Evolutionary conservation across 768 basidiomycete genomes (phyloP).

Genomic region (Melanogaster broomeanus): DNA sequence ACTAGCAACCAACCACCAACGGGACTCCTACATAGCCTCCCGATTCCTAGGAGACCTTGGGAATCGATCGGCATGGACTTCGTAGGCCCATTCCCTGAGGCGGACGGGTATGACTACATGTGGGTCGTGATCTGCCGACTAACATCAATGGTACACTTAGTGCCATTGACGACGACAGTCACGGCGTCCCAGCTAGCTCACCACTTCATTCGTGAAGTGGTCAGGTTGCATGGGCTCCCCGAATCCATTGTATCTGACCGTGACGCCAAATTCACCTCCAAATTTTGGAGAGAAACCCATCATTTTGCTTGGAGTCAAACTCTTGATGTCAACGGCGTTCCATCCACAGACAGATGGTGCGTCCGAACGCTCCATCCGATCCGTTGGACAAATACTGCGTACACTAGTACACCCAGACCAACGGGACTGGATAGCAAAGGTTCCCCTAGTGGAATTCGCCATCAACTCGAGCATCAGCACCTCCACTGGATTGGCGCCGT

Average conservation of each 20-base stretch:
- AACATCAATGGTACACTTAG: too few relatives aligned
- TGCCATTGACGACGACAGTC: conserved; percentile 16
- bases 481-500: too few relatives aligned
- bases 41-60: conserved; percentile 28
- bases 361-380: too few relatives aligned
- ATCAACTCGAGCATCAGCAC: too few relatives aligned
- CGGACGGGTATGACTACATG: conserved; percentile 20
- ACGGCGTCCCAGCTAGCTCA: conserved; percentile 32
- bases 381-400: too few relatives aligned
- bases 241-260: conserved; percentile 34
- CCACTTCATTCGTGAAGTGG: conserved; percentile 30
- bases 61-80: too few relatives aligned
- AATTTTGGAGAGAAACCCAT: conserved; percentile 27
- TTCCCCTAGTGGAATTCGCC: too few relatives aligned
- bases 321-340: conserved; percentile 19
- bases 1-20: conserved; percentile 9
- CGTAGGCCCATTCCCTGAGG: too few relatives aligned
- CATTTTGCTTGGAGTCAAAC: conserved; percentile 16
- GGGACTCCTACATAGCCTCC: conserved; percentile 11
- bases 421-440: too few relatives aligned
- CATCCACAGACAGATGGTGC: too few relatives aligned
- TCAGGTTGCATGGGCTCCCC: conserved; percentile 32
- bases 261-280: conserved; percentile 30
- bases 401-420: too few relatives aligned
- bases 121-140: conserved; percentile 32